Base-by-base conservation (phyloP, 495 filamentous ascomycete species). In the Massariosphaeria phaeospora region DNA sequence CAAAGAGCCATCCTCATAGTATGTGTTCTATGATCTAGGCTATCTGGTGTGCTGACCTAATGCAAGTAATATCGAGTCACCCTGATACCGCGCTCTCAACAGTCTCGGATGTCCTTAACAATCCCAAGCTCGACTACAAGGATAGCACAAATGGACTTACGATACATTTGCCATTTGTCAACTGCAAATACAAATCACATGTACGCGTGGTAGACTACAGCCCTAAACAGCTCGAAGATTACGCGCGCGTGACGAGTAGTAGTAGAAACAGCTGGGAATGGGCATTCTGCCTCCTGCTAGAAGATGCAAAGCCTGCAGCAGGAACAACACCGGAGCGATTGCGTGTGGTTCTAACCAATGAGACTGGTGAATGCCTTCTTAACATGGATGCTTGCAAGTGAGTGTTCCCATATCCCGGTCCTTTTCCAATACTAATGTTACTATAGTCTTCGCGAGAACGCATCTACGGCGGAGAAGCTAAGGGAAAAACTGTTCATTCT, bases 201-300 rank as follows among this genome's bases (percentile, higher is more conserved):
- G 84, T 85, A 36, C 84, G 87, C 23, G 84, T 95, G 1, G 75
- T 96, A 13, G 88, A 95, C 66, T 96, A 89, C 70, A 81, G 75
- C 27, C 93, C 93, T 1, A 69, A 70, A 13, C 74, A 75, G 1
- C 68, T 98, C 9, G 80, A 83, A 55, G 81, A 95, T 51, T 97
- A 96, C 59, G 72, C 87, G 11, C 57, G 24, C 10, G 46, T n/a
- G 15, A 6, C n/a, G 18, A 34, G 9, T 23, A 21, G 29, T 3
- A 42, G 31, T 18, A 55, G 12, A 21, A 40, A 41, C 43, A 15
- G 46, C 61, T 66, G 52, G 59, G 49, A 55, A 75, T 72, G 68
- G 68, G 46, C 13, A 13, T 70, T 72, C 49, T 33, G 31, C 21
- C 62, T 72, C 0, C 50, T 61, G 0, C 55, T 72, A 0, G 66